Conservation (phyloP, 1,139 yeast genomes). For the Blastobotrys apis region DNA sequence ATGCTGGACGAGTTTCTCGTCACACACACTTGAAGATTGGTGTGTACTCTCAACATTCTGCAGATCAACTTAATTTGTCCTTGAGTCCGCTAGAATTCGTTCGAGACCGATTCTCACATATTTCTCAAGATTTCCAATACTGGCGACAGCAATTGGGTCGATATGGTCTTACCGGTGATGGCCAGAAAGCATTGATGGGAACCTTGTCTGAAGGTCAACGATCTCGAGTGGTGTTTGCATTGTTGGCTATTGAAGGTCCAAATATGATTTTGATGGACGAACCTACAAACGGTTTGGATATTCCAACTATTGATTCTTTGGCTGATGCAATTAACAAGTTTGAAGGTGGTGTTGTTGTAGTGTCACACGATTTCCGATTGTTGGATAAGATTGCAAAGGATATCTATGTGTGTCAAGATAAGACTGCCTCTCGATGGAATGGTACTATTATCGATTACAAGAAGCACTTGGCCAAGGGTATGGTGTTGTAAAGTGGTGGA, state of each 20-base stretch:
- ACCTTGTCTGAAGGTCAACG: slow-evolving; percentile 98
- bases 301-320: slow-evolving; percentile 94
- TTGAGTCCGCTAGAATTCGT: slow-evolving; percentile 95
- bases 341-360: slow-evolving; percentile 98
- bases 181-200: slow-evolving; percentile 98
- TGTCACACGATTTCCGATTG: slow-evolving; percentile 98
- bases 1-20: slow-evolving; percentile 90
- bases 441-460: slow-evolving; percentile 87
- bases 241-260: slow-evolving; percentile 91
- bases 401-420: slow-evolving; percentile 90
- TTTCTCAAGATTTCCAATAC: slow-evolving; percentile 97
- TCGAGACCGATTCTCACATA: slow-evolving; percentile 81
- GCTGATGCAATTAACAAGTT: slow-evolving; percentile 93
- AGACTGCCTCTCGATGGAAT: slow-evolving; percentile 95
- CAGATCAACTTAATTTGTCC: slow-evolving; percentile 94
- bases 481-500: slow-evolving; percentile 39
- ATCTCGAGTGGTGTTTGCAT: slow-evolving; percentile 96
- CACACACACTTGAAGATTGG: slow-evolving; percentile 98
- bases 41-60: slow-evolving; percentile 98
- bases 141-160: slow-evolving; percentile 99
- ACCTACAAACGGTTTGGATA: slow-evolving; percentile 99
- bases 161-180: slow-evolving; percentile 98
- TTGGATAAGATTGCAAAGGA: slow-evolving; percentile 97
- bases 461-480: slow-evolving; percentile 85
- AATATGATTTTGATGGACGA: slow-evolving; percentile 93